These are phyloP conservation scores for Harrya chromipes DNA, from an alignment of 768 basidiomycete genomes.

Conservation along the genomic window DNA sequence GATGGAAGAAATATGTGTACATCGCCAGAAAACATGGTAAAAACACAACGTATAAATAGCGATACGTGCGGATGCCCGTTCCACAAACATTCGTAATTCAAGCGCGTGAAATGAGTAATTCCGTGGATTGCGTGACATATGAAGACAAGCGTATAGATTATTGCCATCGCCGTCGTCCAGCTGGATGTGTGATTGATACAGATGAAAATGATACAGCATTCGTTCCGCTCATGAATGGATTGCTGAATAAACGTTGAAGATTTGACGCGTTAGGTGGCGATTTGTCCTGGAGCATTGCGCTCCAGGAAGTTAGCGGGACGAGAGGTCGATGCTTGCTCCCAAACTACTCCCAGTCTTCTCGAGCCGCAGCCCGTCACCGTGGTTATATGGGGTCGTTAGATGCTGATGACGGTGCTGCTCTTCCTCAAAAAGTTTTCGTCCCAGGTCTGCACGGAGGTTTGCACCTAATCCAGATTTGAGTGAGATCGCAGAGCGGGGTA, in stretches of 20 bases:
- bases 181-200: conserved; percentile 33
- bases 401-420: conserved; percentile 51
- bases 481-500: conserved; percentile 31
- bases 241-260: conserved; percentile 17
- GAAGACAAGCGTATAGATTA: conserved; percentile 33
- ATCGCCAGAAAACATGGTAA: conserved; percentile 6
- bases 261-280: conserved; percentile 15
- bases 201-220: conserved; percentile 35
- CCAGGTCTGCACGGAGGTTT: conserved; percentile 60
- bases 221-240: conserved; percentile 25
- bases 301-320: conserved; percentile 20
- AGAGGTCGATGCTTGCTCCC: conserved; percentile 32
- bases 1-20: conserved; percentile 16
- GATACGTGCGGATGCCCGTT: conserved; percentile 11
- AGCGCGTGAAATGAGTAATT: conserved; percentile 16
- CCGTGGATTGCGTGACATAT: conserved; percentile 26
- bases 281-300: background rate
- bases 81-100: conserved; percentile 28
- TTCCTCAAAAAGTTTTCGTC: conserved; percentile 68
- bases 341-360: conserved; percentile 26
- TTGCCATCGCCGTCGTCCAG: conserved; percentile 20
- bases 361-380: conserved; percentile 23
- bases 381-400: conserved; percentile 10
- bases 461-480: conserved; percentile 39
- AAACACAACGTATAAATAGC: conserved; percentile 22